Base-by-base conservation (phyloP, 2,329 filamentous ascomycete species). In the Annulohypoxylon truncatum region DNA sequence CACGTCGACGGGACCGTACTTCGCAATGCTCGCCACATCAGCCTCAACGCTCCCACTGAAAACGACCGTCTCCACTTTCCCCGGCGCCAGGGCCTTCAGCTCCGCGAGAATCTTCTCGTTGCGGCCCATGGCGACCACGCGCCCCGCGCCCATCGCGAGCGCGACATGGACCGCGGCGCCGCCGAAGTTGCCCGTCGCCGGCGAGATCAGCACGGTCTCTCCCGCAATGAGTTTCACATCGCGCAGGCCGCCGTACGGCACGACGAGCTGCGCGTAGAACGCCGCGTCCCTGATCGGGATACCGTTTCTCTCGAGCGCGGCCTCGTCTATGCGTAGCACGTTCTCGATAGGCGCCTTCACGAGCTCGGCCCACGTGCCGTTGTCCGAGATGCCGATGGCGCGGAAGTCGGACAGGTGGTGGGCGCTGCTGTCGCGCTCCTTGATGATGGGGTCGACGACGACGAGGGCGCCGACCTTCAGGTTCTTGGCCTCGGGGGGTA, bases 171-270 rank as follows among this genome's bases (percentile, higher is more conserved):
- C 67, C 5, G 59, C 64, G 7, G 46, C 69, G 33, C 56, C 61
- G 15, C 69, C 64, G 22, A 69, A 71, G n/a, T 64, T 61, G 13
- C 69, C 67, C 3, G 69, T 71, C 2, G 67, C 66, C 6, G 69
- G 64, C 12, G 64, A 26, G 26, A 70, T 61, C 22, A 70, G 26
- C 24, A 70, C 62, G 15, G 61, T 64, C 57, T 70, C 69, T 35
- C 67, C 69, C 3, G 67, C 29, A 6, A 24, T 61, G 2, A 68
- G 29, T 18, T 24, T 35, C 4, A 70, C 51, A 10, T 64, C 59
- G 10, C 64, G 56, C 28, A 68, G 57, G n/a, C 64, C 69, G n/a
- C 59, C 64, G 20, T 68, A 70, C 1, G 59, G 31, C 2, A 70
- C 54, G 3, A 59, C 31, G 3, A 64, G 13, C 40, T 67, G 58